Conservation (phyloP, 345 rosid species). For the Streptanthus diversifolius region DNA sequence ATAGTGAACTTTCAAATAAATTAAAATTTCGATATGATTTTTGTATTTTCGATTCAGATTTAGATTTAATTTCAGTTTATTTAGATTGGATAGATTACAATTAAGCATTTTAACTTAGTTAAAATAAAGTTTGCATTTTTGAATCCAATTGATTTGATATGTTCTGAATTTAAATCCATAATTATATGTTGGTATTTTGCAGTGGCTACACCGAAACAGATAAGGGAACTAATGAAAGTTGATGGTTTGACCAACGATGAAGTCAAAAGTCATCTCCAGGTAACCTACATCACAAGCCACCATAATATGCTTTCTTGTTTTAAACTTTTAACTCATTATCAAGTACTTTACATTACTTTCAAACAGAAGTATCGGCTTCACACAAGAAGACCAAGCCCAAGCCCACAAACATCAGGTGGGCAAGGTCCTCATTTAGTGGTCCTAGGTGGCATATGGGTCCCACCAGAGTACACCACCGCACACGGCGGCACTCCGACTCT, state of each 20-base stretch:
- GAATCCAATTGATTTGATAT: background rate
- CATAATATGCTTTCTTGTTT: constrained; percentile 5
- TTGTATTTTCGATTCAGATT: background rate
- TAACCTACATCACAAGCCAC: constrained; percentile 34
- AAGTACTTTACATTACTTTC: background rate
- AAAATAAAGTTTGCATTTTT: background rate
- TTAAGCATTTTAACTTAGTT: background rate
- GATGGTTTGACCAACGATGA: constrained; percentile 99
- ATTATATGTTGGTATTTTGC: constrained; percentile 8
- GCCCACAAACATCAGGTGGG: constrained; percentile 67
- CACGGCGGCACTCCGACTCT: constrained; percentile 50
- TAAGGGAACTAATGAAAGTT: constrained; percentile 97
- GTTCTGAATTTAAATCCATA: background rate
- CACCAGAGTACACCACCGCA: constrained; percentile 80
- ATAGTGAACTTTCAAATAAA: background rate
- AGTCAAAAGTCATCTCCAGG: constrained; percentile 99
- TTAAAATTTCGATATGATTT: background rate
- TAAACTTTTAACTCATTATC: background rate
- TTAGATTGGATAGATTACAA: background rate
- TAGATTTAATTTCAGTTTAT: background rate
- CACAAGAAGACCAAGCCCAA: constrained; percentile 93
- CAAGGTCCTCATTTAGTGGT: constrained; percentile 70
- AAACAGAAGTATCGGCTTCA: constrained; percentile 94
- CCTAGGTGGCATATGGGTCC: constrained; percentile 93
- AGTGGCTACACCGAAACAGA: constrained; percentile 99